A percentile compares a stretch with the other conserved stretches of the same genome.
These are phyloP conservation scores for Auxenochlorella protothecoides DNA, from an alignment of 139 green algal species.

Conservation along the genomic window DNA sequence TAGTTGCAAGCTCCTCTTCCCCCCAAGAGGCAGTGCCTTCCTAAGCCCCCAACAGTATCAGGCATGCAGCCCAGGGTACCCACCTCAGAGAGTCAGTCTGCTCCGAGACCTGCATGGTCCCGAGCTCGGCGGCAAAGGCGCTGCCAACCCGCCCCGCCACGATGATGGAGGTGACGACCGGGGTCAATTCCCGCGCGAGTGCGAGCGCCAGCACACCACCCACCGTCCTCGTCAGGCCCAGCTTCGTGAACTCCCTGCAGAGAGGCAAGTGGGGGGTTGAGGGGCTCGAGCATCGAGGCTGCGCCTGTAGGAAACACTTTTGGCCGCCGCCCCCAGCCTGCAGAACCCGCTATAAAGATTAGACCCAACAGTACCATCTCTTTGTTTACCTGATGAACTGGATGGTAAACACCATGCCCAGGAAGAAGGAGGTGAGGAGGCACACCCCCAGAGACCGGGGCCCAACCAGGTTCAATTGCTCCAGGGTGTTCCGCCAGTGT, in stretches of 20 bases:
- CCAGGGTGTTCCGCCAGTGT: slow-evolving; percentile 76
- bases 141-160: slow-evolving; percentile 87
- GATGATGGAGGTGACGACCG: slow-evolving; percentile 97
- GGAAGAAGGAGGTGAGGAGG: slow-evolving; percentile 89
- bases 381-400: slow-evolving; percentile 51
- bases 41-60: too few species aligned
- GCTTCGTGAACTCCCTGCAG: slow-evolving; percentile 79
- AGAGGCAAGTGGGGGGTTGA: not conserved
- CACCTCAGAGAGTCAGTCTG: slow-evolving; percentile 89
- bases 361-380: not conserved
- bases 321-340: not conserved
- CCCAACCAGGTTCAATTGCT: slow-evolving; percentile 90
- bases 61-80: not conserved
- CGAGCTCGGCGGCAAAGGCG: slow-evolving; percentile 95
- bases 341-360: too few species aligned
- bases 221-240: slow-evolving; percentile 87
- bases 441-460: slow-evolving; percentile 84
- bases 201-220: slow-evolving; percentile 92
- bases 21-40: too few species aligned
- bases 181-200: slow-evolving; percentile 87
- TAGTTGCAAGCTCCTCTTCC: too few species aligned
- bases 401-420: slow-evolving; percentile 99
- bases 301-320: not conserved
- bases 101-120: slow-evolving; percentile 98
- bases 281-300: not conserved